Evolutionary conservation across 2,329 filamentous ascomycete species (phyloP).

Genomic region (Pleoardoris graminearum): DNA sequence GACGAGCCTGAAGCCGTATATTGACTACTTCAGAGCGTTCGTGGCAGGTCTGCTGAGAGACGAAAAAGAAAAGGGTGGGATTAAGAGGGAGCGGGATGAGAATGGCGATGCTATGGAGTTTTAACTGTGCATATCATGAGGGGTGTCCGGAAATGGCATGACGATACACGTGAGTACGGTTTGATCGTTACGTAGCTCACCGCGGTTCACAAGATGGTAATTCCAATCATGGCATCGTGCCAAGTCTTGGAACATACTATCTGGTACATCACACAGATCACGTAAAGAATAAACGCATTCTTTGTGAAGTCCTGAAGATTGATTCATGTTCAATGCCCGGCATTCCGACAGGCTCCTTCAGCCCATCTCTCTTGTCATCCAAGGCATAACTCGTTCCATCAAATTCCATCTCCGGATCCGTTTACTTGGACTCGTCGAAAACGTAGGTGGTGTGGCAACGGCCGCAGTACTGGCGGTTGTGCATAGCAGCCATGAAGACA

Average conservation of each 20-base stretch:
- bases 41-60: conserved; percentile 80
- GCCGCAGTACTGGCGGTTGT: conserved; percentile 97
- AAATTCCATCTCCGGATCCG: conserved; percentile 18
- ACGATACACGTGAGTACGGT: not conserved
- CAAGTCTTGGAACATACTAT: too few species aligned
- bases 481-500: conserved; percentile 99
- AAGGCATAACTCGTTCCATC: conserved; percentile 33
- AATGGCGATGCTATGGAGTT: conserved; percentile 62
- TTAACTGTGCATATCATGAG: not conserved
- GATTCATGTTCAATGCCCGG: conserved; percentile 34
- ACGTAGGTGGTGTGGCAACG: conserved; percentile 72
- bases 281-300: too few species aligned
- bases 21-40: conserved; percentile 85
- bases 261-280: too few species aligned
- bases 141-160: not conserved
- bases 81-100: conserved; percentile 61
- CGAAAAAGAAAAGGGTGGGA: conserved; percentile 49
- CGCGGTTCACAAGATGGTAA: too few species aligned
- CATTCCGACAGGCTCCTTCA: conserved; percentile 28
- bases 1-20: conserved; percentile 89
- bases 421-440: conserved; percentile 67
- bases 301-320: conserved; percentile 24
- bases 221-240: too few species aligned
- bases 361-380: conserved; percentile 28
- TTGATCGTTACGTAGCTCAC: too few species aligned